These are phyloP conservation scores for Fusarium napiforme DNA, from an alignment of 2,329 filamentous ascomycete species.

Conservation along the genomic window DNA sequence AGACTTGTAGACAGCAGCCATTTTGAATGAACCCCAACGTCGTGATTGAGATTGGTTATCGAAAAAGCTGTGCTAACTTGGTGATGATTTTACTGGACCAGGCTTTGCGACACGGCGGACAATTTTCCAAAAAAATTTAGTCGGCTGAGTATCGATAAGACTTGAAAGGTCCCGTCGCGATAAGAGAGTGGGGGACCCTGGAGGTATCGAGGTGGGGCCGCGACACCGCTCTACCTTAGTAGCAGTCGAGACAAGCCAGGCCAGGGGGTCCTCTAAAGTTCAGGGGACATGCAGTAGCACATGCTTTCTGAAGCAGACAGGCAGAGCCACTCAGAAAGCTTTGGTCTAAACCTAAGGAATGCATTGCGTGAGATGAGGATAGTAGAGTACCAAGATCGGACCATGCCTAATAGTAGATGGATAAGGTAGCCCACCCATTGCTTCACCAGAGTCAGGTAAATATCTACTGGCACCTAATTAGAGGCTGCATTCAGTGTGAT, in stretches of 20 bases:
- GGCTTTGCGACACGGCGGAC: slow-evolving; percentile 39
- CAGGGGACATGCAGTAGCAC: slow-evolving; percentile 3
- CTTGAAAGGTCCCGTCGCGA: slow-evolving; percentile 32
- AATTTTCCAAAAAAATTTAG: slow-evolving; percentile 45
- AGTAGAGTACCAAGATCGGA: not conserved
- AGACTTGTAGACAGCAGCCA: slow-evolving; percentile 82
- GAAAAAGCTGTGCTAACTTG: slow-evolving; percentile 28
- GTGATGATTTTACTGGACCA: slow-evolving; percentile 19
- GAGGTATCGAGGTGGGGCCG: slow-evolving; percentile 28
- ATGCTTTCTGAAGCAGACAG: not conserved
- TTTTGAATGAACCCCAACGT: slow-evolving; percentile 34
- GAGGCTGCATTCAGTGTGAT: slow-evolving; percentile 14
- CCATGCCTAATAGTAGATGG: not conserved
- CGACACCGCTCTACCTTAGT: slow-evolving; percentile 30
- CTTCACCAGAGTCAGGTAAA: not conserved
- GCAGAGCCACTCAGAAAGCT: slow-evolving; percentile 5
- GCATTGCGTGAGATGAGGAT: not conserved
- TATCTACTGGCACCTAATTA: not conserved
- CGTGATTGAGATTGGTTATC: slow-evolving; percentile 6
- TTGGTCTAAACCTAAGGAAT: not conserved
- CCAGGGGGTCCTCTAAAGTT: not conserved
- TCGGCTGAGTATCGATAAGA: slow-evolving; percentile 49
- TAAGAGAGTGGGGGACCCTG: slow-evolving; percentile 34
- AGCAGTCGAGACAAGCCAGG: slow-evolving; percentile 18
- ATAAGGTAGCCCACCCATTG: not conserved